These are phyloP conservation scores for Irpex sp. DNA, from an alignment of 1,284 basidiomycete species.

Conservation along the genomic window DNA sequence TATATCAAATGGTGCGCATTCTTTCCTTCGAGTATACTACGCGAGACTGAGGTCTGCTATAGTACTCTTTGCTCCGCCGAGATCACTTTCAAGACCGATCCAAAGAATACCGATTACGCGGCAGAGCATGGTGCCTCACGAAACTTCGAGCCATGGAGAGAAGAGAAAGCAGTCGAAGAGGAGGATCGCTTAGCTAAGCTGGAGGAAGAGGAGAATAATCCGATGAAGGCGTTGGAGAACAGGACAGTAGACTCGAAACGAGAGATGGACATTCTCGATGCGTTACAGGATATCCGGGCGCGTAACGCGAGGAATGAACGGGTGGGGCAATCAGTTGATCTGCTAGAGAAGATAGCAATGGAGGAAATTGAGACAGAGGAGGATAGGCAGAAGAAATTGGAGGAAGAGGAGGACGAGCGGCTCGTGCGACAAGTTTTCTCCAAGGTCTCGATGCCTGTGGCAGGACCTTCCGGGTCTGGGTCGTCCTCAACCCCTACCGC, in stretches of 20 bases:
- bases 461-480: constrained; percentile 22
- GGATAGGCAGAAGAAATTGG: constrained; percentile 56
- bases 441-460: constrained; percentile 52
- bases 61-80: constrained; percentile 94
- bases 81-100: constrained; percentile 99
- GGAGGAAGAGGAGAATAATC: constrained; percentile 89
- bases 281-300: constrained; percentile 90
- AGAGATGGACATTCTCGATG: constrained; percentile 98
- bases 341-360: constrained; percentile 51
- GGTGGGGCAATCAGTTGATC: constrained; percentile 62
- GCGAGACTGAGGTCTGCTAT: constrained; percentile 1
- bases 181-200: constrained; percentile 76
- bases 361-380: constrained; percentile 72
- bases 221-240: constrained; percentile 96
- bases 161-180: constrained; percentile 69
- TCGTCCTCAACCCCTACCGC: constrained; percentile 29
- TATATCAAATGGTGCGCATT: constrained; percentile 74
- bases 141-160: constrained; percentile 93
- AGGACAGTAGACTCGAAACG: constrained; percentile 88
- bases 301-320: constrained; percentile 91
- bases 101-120: constrained; percentile 93
- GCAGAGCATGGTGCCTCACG: constrained; percentile 93
- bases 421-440: constrained; percentile 86
- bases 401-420: constrained; percentile 91
- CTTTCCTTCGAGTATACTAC: not conserved